A percentile compares a stretch with the other conserved stretches of the same genome.
phyloP scores from a whole-genome alignment of 1,284 basidiomycete genomes.

The Sanghuangporus baumii region DNA sequence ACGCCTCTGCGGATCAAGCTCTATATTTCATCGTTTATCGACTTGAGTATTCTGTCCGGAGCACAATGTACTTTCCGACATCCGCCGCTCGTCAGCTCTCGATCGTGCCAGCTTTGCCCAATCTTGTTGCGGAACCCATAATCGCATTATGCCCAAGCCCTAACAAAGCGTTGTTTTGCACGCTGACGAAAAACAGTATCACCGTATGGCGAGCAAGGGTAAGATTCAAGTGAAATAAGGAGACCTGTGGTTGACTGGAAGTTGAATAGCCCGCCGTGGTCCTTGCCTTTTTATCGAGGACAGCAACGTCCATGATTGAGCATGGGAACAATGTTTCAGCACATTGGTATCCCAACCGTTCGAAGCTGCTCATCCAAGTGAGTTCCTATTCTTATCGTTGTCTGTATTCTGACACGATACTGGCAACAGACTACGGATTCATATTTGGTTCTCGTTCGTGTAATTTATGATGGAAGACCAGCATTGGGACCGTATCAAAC shows the following conservation, averaged over 20 bases:
- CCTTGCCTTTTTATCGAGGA: conserved; percentile 70
- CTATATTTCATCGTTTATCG: background rate
- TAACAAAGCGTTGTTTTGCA: conserved; percentile 74
- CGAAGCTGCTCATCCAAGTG: conserved; percentile 74
- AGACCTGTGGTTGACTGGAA: conserved; percentile 7
- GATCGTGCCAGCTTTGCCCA: conserved; percentile 58
- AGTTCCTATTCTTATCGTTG: conserved; percentile 22
- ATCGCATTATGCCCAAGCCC: conserved; percentile 60
- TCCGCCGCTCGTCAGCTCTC: conserved; percentile 68
- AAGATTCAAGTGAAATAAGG: conserved; percentile 29
- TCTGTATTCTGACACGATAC: background rate
- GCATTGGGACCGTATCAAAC: conserved; percentile 45
- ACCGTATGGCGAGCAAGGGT: conserved; percentile 84
- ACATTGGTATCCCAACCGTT: conserved; percentile 78
- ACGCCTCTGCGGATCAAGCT: background rate
- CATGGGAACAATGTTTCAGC: conserved; percentile 74
- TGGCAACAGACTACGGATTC: conserved; percentile 63
- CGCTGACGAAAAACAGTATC: conserved; percentile 61
- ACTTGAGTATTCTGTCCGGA: background rate
- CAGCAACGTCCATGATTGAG: conserved; percentile 67
- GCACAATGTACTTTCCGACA: conserved; percentile 76
- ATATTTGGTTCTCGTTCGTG: conserved; percentile 70
- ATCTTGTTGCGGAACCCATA: conserved; percentile 52
- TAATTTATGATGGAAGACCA: conserved; percentile 54
- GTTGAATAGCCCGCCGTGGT: conserved; percentile 68